These are phyloP conservation scores for Sporisorium scitamineum DNA, from an alignment of 1,284 basidiomycete genomes.

Conservation along the genomic window DNA sequence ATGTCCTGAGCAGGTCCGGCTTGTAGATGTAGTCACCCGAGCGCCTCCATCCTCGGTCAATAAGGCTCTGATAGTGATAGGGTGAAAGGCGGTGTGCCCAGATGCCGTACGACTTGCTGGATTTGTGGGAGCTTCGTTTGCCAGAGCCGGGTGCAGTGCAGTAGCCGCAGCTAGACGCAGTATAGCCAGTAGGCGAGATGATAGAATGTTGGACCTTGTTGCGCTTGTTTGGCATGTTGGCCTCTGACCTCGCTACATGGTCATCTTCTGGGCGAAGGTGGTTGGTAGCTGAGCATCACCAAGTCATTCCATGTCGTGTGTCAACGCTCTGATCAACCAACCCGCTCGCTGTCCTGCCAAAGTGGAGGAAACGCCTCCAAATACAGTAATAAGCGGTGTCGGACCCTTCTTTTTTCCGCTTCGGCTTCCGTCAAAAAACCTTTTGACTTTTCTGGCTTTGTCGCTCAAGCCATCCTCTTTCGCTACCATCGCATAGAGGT, in stretches of 20 bases:
- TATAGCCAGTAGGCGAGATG: conserved; percentile 70
- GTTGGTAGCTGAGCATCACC: neutral
- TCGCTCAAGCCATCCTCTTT: conserved; percentile 22
- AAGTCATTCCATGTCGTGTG: conserved; percentile 1
- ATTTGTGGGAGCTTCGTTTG: conserved; percentile 56
- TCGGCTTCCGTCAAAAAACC: neutral
- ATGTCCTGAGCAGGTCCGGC: conserved; percentile 60
- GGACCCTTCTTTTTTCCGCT: conserved; percentile 24
- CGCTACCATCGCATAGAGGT: neutral
- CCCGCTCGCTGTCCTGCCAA: neutral
- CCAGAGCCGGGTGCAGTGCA: conserved; percentile 68
- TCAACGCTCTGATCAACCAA: conserved; percentile 1
- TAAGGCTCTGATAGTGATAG: conserved; percentile 55
- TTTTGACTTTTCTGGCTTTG: conserved; percentile 8
- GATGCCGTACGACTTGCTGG: conserved; percentile 70
- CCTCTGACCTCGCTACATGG: neutral
- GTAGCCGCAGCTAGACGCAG: conserved; percentile 71
- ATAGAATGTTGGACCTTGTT: conserved; percentile 34
- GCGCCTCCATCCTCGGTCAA: conserved; percentile 65
- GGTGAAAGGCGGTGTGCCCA: conserved; percentile 58
- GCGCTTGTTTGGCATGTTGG: conserved; percentile 18
- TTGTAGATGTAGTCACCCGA: conserved; percentile 65
- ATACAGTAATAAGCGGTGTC: too few relatives aligned
- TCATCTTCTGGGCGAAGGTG: neutral
- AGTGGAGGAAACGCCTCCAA: conserved; percentile 7